Conservation (phyloP, 805 yeast species). For the Maudiozyma turicensis region DNA sequence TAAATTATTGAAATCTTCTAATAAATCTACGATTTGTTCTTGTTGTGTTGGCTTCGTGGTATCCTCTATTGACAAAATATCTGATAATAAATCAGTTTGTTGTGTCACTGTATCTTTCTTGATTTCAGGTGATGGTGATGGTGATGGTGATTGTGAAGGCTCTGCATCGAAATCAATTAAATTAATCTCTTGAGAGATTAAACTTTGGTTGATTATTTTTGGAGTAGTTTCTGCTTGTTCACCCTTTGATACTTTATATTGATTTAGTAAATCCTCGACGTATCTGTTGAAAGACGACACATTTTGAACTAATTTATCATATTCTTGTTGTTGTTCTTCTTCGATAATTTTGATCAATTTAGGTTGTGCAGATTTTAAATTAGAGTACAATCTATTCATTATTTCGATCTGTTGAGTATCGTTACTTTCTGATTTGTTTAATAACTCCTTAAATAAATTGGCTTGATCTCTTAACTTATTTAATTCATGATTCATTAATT, state of each 20-base stretch:
- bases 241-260: constrained; percentile 51
- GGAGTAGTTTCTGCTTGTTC: constrained; percentile 37
- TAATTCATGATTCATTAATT: constrained; percentile 71
- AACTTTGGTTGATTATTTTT: constrained; percentile 8
- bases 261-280: constrained; percentile 55
- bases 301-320: constrained; percentile 53
- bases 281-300: constrained; percentile 61
- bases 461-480: constrained; percentile 73
- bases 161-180: constrained; percentile 70
- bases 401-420: constrained; percentile 44
- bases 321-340: constrained; percentile 44
- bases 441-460: constrained; percentile 78
- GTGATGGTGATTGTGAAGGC: constrained; percentile 15
- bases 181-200: constrained; percentile 36
- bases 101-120: background rate
- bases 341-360: constrained; percentile 74
- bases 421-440: constrained; percentile 35
- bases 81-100: background rate
- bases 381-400: constrained; percentile 56
- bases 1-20: constrained; percentile 30
- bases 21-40: constrained; percentile 36
- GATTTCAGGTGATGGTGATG: background rate
- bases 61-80: background rate
- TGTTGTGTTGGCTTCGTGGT: constrained; percentile 7
- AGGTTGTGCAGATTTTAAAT: constrained; percentile 74